Base-by-base conservation (phyloP, 371 early-diverging fungal species). In the Mucor indicus region DNA sequence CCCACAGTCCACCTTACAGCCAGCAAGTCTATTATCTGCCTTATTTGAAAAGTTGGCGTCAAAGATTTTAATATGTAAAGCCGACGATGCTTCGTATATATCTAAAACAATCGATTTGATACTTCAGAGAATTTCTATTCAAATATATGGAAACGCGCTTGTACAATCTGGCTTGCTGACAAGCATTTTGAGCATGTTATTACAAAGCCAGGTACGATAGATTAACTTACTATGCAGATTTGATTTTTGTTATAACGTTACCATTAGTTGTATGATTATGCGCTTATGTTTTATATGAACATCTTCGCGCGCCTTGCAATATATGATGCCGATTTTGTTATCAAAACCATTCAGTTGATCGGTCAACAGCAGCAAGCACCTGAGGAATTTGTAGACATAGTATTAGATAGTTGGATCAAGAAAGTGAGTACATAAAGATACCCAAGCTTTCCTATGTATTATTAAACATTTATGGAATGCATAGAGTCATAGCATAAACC, bases 401-500 rank as follows among this genome's bases (percentile, higher is more conserved):
- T 84, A 15, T 23, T 85, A n/a, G 83, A 83, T 31, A 46, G 60
- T 25, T 86, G 86, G 87, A 62, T 84, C 53, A 85, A 87, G 24
- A 86, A 83, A 77, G 88, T 84, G 67, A 38, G 22, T 13, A 3
- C 3, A 29, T 11, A 46, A 40, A 29, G n/a, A 3, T 13, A 20
- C 17, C n/a, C n/a, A n/a, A n/a, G n/a, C n/a, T n/a, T n/a, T 29
- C 30, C 12, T 29, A 29, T 8, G 6, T 6, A 12, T 8, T 3
- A 16, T 12, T 4, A 13, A 23, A 25, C 53, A 89, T 86, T 87
- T 85, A 69, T 90, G 90, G 53, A 82, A 80, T 38, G n/a, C n/a
- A n/a, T n/a, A n/a, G n/a, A n/a, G n/a, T n/a, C n/a, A n/a, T n/a
- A n/a, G n/a, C n/a, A 72, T 89, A 23, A 81, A 85, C 1, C 86